Conservation (phyloP, 805 yeast species). For the Danielia reshetovae region DNA sequence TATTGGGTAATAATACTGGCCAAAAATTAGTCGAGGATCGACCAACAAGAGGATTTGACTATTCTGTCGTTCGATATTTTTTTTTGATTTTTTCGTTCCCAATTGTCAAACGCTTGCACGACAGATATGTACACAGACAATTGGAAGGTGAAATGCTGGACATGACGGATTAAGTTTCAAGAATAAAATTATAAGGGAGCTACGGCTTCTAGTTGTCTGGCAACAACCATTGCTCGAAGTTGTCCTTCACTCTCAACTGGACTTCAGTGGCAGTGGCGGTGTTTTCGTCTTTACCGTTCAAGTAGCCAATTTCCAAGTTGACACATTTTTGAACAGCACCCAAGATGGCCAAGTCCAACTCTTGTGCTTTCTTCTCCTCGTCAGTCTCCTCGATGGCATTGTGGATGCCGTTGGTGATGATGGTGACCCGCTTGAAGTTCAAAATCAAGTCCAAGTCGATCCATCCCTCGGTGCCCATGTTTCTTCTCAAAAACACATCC, state of each 20-base stretch:
- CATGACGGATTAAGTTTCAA: too few relatives aligned
- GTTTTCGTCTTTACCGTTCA: slow-evolving; percentile 27
- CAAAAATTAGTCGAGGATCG: too few relatives aligned
- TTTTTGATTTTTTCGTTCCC: too few relatives aligned
- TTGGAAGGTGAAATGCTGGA: too few relatives aligned
- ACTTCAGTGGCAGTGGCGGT: slow-evolving; percentile 41
- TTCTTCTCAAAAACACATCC: slow-evolving; percentile 77
- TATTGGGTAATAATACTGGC: too few relatives aligned
- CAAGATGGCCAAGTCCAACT: slow-evolving; percentile 34
- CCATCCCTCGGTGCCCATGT: slow-evolving; percentile 71
- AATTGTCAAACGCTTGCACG: too few relatives aligned
- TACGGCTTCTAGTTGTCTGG: slow-evolving; percentile 34
- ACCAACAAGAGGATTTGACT: too few relatives aligned
- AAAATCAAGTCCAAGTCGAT: slow-evolving; percentile 60
- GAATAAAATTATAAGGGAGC: too few relatives aligned
- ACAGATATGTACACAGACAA: too few relatives aligned
- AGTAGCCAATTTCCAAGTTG: slow-evolving; percentile 45
- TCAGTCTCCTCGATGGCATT: slow-evolving; percentile 26
- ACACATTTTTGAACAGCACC: slow-evolving; percentile 53
- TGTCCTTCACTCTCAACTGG: slow-evolving; percentile 56
- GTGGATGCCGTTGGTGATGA: slow-evolving; percentile 40
- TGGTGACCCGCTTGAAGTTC: slow-evolving; percentile 70
- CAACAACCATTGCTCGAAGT: slow-evolving; percentile 68
- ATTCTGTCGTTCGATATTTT: too few relatives aligned
- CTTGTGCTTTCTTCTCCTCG: slow-evolving; percentile 16